phyloP scores from a whole-genome alignment of 768 basidiomycete species.

The Termitomyces sp. region DNA sequence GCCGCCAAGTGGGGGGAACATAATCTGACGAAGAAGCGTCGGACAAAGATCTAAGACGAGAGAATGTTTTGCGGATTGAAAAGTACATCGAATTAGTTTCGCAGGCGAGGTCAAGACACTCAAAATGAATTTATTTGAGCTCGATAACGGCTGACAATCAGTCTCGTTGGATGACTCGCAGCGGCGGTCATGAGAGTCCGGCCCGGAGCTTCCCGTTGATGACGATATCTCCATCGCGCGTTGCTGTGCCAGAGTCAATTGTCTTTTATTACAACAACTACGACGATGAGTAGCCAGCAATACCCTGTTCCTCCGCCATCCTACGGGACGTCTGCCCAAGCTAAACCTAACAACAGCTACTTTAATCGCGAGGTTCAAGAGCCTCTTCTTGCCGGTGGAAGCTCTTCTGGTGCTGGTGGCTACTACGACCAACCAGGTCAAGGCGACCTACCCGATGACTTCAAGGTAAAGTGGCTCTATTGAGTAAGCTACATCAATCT shows the following conservation, averaged over 20 bases:
- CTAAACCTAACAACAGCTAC: constrained; percentile 26
- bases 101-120: background rate
- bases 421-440: constrained; percentile 70
- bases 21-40: background rate
- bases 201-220: constrained; percentile 12
- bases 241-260: constrained; percentile 1
- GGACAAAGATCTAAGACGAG: constrained; percentile 9
- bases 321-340: constrained; percentile 43
- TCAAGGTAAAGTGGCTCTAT: constrained; percentile 59
- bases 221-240: constrained; percentile 7
- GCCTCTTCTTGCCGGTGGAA: constrained; percentile 55
- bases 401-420: constrained; percentile 44
- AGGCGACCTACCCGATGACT: constrained; percentile 87
- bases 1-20: background rate
- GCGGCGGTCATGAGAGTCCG: too few relatives aligned
- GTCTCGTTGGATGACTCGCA: too few relatives aligned
- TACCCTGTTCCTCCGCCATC: constrained; percentile 63
- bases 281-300: constrained; percentile 45
- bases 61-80: constrained; percentile 13
- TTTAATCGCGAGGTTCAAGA: constrained; percentile 36
- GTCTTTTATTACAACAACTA: constrained; percentile 10
- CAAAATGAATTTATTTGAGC: background rate
- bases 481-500: background rate
- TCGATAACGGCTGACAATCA: constrained; percentile 1
- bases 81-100: constrained; percentile 10